Evolutionary conservation across 1,284 basidiomycete species (phyloP).

Genomic region (Inonotus obliquus): DNA sequence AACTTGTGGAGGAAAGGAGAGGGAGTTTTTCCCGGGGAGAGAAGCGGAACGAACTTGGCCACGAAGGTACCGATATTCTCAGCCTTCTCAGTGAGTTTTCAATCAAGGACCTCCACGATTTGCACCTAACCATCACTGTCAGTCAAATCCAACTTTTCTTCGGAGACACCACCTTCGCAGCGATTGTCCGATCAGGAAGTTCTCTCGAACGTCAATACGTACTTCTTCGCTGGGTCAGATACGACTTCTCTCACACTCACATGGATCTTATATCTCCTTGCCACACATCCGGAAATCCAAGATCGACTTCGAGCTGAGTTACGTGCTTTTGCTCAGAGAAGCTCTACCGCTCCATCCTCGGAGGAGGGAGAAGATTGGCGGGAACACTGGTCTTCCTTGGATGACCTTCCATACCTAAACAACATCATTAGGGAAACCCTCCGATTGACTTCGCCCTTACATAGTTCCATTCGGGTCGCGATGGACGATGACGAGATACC

Average conservation of each 20-base stretch:
- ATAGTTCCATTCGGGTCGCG: constrained; percentile 73
- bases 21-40: constrained; percentile 54
- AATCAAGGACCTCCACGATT: not conserved
- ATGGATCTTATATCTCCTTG: constrained; percentile 71
- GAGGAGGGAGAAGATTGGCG: constrained; percentile 27
- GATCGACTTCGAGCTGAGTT: constrained; percentile 60
- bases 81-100: constrained; percentile 53
- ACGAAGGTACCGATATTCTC: constrained; percentile 59
- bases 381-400: constrained; percentile 45
- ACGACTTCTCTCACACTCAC: constrained; percentile 75
- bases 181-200: constrained; percentile 66
- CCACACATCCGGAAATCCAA: constrained; percentile 60
- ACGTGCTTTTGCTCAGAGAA: constrained; percentile 35
- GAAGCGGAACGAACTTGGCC: constrained; percentile 37
- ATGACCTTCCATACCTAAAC: constrained; percentile 67
- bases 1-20: constrained; percentile 65
- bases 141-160: constrained; percentile 73
- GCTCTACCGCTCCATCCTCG: constrained; percentile 35
- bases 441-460: constrained; percentile 73
- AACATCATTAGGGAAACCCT: constrained; percentile 74
- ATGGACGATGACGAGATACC: constrained; percentile 72
- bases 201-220: constrained; percentile 28
- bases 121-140: not conserved
- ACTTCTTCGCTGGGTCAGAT: constrained; percentile 35
- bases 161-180: constrained; percentile 57